Percentiles rank a stretch among this genome's conserved stretches.
Conservation (phyloP, 1,139 yeast species). For the Pichia sp. region DNA sequence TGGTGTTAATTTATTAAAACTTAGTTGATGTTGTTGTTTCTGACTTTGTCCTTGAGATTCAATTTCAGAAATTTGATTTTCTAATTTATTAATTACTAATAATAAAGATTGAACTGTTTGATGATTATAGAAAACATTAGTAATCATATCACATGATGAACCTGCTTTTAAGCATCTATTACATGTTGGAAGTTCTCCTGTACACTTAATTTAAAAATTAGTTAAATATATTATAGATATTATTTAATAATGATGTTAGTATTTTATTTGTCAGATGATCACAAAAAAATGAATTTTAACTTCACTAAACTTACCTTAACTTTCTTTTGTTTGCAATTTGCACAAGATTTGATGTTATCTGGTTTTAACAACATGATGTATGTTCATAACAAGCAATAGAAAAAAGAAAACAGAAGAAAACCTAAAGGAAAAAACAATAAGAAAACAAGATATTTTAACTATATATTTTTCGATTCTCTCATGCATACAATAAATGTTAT, state of each 20-base stretch:
- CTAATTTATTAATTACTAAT: slow-evolving; percentile 10
- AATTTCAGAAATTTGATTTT: slow-evolving; percentile 12
- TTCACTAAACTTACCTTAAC: slow-evolving; percentile 12
- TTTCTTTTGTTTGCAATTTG: slow-evolving; percentile 20
- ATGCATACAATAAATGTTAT: no score
- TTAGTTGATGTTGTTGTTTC: no score
- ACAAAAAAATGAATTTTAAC: background rate
- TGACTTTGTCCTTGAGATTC: no score
- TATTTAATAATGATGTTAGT: background rate
- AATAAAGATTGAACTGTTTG: slow-evolving; percentile 17
- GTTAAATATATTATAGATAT: no score
- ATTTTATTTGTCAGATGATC: background rate
- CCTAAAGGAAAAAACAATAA: no score
- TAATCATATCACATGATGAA: slow-evolving; percentile 18
- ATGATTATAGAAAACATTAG: slow-evolving; percentile 19
- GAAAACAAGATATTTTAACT: no score
- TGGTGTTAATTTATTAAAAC: no score
- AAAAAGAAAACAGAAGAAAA: no score
- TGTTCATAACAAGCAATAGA: no score
- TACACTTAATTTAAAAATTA: no score
- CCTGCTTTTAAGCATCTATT: slow-evolving; percentile 16
- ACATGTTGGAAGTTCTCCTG: slow-evolving; percentile 21
- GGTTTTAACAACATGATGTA: slow-evolving; percentile 13
- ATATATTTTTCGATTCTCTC: no score
- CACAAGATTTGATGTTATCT: slow-evolving; percentile 20